Evolutionary conservation across 2,329 filamentous ascomycete species (phyloP), one percentile per base, ranked within the genome.

Genomic region (Rhinocladiella mackenziei): DNA sequence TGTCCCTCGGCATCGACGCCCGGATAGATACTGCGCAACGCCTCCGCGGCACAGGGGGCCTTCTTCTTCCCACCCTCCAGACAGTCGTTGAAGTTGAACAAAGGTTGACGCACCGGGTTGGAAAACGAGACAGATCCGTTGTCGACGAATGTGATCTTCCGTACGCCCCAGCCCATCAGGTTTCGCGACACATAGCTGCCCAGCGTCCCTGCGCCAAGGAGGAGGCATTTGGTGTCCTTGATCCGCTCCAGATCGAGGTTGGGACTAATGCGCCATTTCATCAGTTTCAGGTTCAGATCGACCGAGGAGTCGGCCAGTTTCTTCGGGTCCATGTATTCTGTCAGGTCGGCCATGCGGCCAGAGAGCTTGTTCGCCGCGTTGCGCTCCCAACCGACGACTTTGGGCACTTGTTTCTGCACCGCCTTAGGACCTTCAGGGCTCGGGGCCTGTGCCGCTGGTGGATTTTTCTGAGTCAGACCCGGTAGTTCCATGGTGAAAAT

Each of bases 241-340:
- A 97, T 89, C 20, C 78, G 78, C 20, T 96, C 89, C 7, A 98
- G 77, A 61, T 97, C 78, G 29, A 98, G 76, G 38, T 83, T 82
- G 0, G 92, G 92, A 5, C 89, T 87, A 58, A 98, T 88, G 28
- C 92, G 83, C 92, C 92, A 98, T 69, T 96, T 98, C 83, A 98
- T 98, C 45, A 98, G 76, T 67, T 97, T 97, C 48, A 97, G 74
- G 60, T 98, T 98, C 46, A 98, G 75, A 60, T 98, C 92, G 7
- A 97, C 91, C 1, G 89, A 89, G 62, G 94, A 89, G 61, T 97
- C 89, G 15, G 92, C 92, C 13, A 97, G 73, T 56, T 72, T 82
- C 23, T 77, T 73, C 5, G 92, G 91, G 60, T 98, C 89, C 84
- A 98, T 91, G 58, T 95, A 94, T 58, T 92, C 88, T 14, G 85